phyloP scores from a whole-genome alignment of 176 grass and related monocot species.

The Oryza brachyantha region DNA sequence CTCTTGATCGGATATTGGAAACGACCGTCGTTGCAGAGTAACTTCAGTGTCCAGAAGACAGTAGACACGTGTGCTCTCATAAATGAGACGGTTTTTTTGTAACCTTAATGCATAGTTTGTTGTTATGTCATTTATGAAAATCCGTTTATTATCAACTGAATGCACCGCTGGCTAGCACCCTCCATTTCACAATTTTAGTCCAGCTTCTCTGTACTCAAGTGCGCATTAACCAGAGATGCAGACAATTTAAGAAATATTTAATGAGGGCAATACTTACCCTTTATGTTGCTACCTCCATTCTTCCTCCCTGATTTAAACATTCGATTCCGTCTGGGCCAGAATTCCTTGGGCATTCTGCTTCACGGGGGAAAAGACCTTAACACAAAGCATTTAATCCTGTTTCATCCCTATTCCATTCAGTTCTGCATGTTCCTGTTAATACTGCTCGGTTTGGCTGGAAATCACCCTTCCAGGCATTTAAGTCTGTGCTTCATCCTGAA shows the following conservation, averaged over 20 bases:
- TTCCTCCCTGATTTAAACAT: background rate
- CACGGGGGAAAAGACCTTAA: background rate
- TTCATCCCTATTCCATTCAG: background rate
- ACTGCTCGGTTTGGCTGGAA: background rate
- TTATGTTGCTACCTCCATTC: background rate
- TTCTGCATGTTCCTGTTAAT: background rate
- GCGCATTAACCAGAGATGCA: background rate
- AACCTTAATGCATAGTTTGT: background rate
- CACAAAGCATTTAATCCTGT: background rate
- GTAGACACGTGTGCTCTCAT: background rate
- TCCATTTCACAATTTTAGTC: slow-evolving; percentile 1
- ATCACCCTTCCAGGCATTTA: background rate
- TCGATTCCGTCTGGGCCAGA: background rate
- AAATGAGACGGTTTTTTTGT: background rate
- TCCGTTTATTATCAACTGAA: slow-evolving; percentile 11
- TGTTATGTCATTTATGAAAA: background rate
- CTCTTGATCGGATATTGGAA: background rate
- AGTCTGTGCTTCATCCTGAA: background rate
- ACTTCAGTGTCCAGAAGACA: background rate
- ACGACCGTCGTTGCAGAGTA: background rate
- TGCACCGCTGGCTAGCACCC: background rate
- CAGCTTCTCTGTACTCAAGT: background rate
- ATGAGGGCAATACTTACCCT: background rate
- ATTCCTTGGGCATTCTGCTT: background rate
- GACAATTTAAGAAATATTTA: slow-evolving; percentile 1